Evolutionary conservation across 169 alveolate genomes (phyloP).

Genomic region (Eimeria praecox): DNA sequence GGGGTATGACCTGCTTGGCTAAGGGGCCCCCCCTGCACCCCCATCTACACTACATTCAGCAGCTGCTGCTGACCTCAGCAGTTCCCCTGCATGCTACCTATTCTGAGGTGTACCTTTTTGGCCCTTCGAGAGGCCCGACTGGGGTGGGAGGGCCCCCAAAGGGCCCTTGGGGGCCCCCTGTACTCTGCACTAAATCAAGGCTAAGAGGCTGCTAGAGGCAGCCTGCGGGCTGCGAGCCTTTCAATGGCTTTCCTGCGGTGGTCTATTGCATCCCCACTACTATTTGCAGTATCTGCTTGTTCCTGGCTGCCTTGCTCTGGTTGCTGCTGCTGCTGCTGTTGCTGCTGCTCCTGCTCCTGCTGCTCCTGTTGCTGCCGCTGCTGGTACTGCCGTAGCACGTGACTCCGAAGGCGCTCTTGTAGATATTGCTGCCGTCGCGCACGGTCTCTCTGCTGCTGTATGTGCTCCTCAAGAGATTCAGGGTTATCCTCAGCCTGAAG

Average conservation of each 20-base stretch:
- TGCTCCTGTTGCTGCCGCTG: conserved; percentile 15
- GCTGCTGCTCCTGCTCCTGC: conserved; percentile 2
- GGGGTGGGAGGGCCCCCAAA: neutral
- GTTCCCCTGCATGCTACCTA: neutral
- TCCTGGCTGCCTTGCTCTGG: neutral
- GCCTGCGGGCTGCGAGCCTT: conserved; percentile 22
- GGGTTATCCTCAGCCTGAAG: neutral
- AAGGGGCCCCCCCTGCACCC: neutral
- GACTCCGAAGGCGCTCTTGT: conserved; percentile 4
- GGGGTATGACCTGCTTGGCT: neutral
- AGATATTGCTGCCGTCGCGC: neutral
- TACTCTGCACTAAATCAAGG: neutral
- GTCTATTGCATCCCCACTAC: neutral
- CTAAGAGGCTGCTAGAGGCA: neutral
- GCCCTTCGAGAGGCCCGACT: neutral
- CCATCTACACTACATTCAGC: neutral
- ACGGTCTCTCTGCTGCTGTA: neutral
- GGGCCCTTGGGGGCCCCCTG: conserved; percentile 16
- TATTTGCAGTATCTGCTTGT: neutral
- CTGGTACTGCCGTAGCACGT: neutral
- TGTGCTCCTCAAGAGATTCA: neutral
- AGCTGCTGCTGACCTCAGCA: neutral
- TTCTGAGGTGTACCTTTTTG: neutral
- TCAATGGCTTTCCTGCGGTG: conserved; percentile 27
- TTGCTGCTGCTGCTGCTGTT: conserved; percentile 27